Conservation (phyloP, 1,284 basidiomycete genomes). For the Amylostereum areolatum region DNA sequence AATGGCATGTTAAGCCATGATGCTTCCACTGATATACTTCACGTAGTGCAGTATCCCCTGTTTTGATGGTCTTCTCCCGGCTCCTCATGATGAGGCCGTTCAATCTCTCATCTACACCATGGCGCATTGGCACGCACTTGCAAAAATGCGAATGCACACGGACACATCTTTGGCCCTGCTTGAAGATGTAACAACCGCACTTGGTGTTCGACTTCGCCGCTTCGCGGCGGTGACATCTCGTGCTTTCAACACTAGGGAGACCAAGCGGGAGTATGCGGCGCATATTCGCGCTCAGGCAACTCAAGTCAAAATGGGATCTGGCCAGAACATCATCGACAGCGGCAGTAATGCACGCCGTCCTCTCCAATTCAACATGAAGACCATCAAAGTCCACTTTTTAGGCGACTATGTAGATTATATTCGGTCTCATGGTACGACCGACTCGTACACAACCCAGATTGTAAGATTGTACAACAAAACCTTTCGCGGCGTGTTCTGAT, state of each 20-base stretch:
- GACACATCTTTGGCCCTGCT: conserved; percentile 15
- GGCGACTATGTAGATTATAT: not conserved
- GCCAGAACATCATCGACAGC: not conserved
- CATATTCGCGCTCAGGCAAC: not conserved
- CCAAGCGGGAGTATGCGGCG: conserved; percentile 1
- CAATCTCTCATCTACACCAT: conserved; percentile 17
- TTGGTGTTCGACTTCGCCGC: conserved; percentile 12
- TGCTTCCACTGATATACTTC: not conserved
- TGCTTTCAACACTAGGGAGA: not conserved
- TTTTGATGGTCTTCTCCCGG: conserved; percentile 23
- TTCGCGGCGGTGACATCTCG: conserved; percentile 13
- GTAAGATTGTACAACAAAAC: conserved; percentile 13
- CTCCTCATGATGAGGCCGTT: conserved; percentile 14
- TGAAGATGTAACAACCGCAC: conserved; percentile 8
- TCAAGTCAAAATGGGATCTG: not conserved
- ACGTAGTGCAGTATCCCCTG: conserved; percentile 21
- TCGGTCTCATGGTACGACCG: not conserved
- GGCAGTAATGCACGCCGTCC: not conserved
- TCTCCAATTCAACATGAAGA: not conserved
- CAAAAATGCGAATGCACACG: conserved; percentile 25
- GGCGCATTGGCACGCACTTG: conserved; percentile 21
- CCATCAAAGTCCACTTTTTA: conserved; percentile 3
- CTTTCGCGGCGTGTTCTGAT: not conserved
- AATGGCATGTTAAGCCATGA: conserved; percentile 8
- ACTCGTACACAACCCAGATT: conserved; percentile 11